These are phyloP conservation scores for Crithidia bombi DNA, from an alignment of 208 protist genomes.

Conservation along the genomic window DNA sequence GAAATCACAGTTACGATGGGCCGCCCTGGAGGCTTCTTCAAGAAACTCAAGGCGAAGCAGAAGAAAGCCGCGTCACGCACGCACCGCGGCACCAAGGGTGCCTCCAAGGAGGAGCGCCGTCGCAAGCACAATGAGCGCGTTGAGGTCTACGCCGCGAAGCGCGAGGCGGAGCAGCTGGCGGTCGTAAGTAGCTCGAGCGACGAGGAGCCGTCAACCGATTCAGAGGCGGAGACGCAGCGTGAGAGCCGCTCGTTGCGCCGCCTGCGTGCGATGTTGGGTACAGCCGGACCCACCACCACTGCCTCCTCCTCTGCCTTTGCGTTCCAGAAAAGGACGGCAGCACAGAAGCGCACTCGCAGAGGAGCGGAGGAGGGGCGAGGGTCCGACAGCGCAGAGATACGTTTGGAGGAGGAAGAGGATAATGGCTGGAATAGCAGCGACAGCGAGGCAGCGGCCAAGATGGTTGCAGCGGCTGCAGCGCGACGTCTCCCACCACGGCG, in stretches of 20 bases:
- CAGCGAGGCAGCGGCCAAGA: slow-evolving; percentile 11
- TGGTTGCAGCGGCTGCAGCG: neutral
- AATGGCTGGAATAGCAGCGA: slow-evolving; percentile 19
- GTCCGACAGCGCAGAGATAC: neutral
- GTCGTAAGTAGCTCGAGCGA: slow-evolving; percentile 79
- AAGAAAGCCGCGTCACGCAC: slow-evolving; percentile 44
- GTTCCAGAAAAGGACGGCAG: neutral
- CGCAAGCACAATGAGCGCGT: slow-evolving; percentile 74
- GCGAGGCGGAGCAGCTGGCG: slow-evolving; percentile 76
- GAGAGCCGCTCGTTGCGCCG: slow-evolving; percentile 44
- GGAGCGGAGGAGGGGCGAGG: neutral
- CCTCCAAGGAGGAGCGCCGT: slow-evolving; percentile 73
- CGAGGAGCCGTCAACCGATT: slow-evolving; percentile 68
- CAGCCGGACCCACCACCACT: slow-evolving; percentile 12
- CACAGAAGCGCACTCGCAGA: slow-evolving; percentile 4
- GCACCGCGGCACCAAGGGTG: slow-evolving; percentile 80
- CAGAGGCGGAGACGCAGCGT: slow-evolving; percentile 40
- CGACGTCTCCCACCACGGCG: slow-evolving; percentile 9
- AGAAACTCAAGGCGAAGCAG: slow-evolving; percentile 80
- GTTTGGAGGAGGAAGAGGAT: neutral
- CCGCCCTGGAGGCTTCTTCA: slow-evolving; percentile 85
- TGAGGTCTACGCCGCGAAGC: slow-evolving; percentile 76
- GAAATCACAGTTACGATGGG: no score
- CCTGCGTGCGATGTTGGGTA: slow-evolving; percentile 51
- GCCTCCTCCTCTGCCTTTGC: neutral